Percentiles rank a stretch among this genome's conserved stretches.
phyloP scores from a whole-genome alignment of 169 alveolate species.

The Plasmodium malariae region DNA sequence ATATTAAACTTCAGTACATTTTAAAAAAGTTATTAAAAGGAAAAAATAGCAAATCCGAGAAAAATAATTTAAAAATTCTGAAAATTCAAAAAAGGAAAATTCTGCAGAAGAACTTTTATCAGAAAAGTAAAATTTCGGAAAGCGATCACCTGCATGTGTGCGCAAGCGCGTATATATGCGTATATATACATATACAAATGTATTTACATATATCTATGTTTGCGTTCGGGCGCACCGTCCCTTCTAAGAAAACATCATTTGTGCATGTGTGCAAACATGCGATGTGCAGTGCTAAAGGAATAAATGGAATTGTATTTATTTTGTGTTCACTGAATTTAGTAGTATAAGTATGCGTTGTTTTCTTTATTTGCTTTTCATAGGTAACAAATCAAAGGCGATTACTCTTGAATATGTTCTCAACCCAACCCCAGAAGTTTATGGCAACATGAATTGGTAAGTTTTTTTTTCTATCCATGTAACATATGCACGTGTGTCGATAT shows the following conservation, averaged over 20 bases:
- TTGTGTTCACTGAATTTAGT: no score
- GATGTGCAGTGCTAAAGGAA: no score
- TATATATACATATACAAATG: no score
- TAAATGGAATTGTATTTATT: no score
- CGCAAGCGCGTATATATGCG: no score
- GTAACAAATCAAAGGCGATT: not conserved
- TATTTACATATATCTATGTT: no score
- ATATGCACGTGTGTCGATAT: not conserved
- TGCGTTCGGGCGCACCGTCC: no score
- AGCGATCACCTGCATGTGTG: no score
- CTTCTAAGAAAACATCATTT: no score
- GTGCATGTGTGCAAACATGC: no score
- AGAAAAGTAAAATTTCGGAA: slow-evolving; percentile 38
- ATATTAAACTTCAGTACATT: not conserved
- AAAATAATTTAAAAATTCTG: slow-evolving; percentile 7
- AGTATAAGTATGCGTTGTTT: not conserved
- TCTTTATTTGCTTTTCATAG: not conserved
- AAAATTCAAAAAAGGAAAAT: slow-evolving; percentile 21
- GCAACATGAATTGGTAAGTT: slow-evolving; percentile 5
- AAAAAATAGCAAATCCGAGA: not conserved
- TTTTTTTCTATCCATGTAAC: not conserved
- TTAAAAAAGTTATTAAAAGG: slow-evolving; percentile 8
- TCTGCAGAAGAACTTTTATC: not conserved
- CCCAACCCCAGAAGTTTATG: not conserved
- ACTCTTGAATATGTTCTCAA: slow-evolving; percentile 4